Base-by-base conservation (phyloP, 2,329 filamentous ascomycete genomes). In the Colletotrichum orbiculare region DNA sequence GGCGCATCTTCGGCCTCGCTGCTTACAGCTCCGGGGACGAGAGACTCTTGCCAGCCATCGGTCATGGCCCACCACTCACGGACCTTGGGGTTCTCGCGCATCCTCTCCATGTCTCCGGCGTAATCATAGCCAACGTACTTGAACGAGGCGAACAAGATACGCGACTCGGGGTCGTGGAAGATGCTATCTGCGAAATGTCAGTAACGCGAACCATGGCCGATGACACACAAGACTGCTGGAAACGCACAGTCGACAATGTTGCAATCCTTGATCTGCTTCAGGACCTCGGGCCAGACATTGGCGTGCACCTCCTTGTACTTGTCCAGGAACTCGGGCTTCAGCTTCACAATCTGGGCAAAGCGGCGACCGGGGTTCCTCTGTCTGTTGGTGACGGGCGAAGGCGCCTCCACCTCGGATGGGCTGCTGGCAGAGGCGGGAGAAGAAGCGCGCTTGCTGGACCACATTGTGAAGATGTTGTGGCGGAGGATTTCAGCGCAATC, bases 11-110 rank as follows among this genome's bases (percentile, higher is more conserved):
- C 88, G 6, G 84, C 82, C 69, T 85, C 83, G 67, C 87, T 89
- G 66, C 82, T 83, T 70, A 79, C 82, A 2, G 87, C 87, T 0
- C 87, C 88, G 0, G 84, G 81, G 2, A 90, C 85, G 37, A 91
- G 73, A 48, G 82, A 84, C 76, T 88, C 89, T 78, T 94, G 92
- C 82, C 89, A 92, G 12, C 82, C 81, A 75, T 95, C 92, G 54
- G 92, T 94, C 88, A 94, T 90, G 63, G 80, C 81, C 91, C 91
- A 95, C 92, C 92, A 95, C 75, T 91, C 88, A 60, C 87, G 84
- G 39, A 94, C 90, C 72, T 89, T 89, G 1, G 87, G 84, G 70
- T 94, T 93, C 62, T 87, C 87, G 1, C 84, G 83, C 91, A 94
- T 94, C 67, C 82, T 83, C 75, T 87, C 84, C 92, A 95, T 94